These are phyloP conservation scores for Chaetoscypha palmicola DNA, from an alignment of 2,329 filamentous ascomycete species.

Conservation along the genomic window DNA sequence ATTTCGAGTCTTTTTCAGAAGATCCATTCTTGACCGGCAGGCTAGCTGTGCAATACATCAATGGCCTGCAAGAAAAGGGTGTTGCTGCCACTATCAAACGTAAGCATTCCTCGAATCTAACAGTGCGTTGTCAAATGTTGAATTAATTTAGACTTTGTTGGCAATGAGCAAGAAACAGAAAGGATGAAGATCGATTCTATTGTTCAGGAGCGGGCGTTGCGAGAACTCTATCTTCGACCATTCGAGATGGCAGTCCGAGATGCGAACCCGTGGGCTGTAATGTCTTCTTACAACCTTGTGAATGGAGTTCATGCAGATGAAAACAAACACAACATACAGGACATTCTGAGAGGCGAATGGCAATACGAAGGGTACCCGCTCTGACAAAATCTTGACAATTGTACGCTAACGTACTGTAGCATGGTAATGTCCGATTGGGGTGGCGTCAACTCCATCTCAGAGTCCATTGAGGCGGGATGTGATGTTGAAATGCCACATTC, in stretches of 20 bases:
- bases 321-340: slow-evolving; percentile 47
- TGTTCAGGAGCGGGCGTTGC: slow-evolving; percentile 56
- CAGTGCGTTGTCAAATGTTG: slow-evolving; percentile 7
- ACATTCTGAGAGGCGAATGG: slow-evolving; percentile 55
- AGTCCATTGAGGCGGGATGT: slow-evolving; percentile 48
- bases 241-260: slow-evolving; percentile 68
- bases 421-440: slow-evolving; percentile 54
- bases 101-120: slow-evolving; percentile 28
- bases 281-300: slow-evolving; percentile 62
- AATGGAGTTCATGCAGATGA: slow-evolving; percentile 57
- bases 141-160: slow-evolving; percentile 49
- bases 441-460: slow-evolving; percentile 48
- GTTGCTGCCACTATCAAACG: slow-evolving; percentile 76
- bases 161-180: slow-evolving; percentile 67
- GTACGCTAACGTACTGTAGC: slow-evolving; percentile 29
- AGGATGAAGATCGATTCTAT: slow-evolving; percentile 58
- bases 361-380: slow-evolving; percentile 49
- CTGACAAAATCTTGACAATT: neutral
- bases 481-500: slow-evolving; percentile 54
- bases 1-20: slow-evolving; percentile 83
- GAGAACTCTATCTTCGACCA: slow-evolving; percentile 66
- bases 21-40: slow-evolving; percentile 72
- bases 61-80: slow-evolving; percentile 64
- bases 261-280: slow-evolving; percentile 61
- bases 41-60: slow-evolving; percentile 64